phyloP scores from a whole-genome alignment of 2,329 filamentous ascomycete genomes.

The Rhinocladiella similis region DNA sequence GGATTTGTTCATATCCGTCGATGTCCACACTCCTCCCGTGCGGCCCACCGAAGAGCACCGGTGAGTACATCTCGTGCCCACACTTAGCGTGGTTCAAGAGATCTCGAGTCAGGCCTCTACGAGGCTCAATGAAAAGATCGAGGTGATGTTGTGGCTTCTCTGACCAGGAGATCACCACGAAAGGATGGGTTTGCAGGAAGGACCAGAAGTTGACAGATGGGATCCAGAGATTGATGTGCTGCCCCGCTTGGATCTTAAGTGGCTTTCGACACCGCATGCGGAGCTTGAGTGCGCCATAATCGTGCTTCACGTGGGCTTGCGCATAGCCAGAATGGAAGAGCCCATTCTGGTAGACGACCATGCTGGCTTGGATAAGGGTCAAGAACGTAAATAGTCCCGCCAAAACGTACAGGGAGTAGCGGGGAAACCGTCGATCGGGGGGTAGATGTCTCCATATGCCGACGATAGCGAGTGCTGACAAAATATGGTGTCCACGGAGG shows the following conservation, averaged over 20 bases:
- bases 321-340: too few relatives aligned
- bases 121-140: constrained; percentile 36
- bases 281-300: background rate
- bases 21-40: constrained; percentile 33
- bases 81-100: constrained; percentile 23
- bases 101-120: constrained; percentile 31
- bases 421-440: background rate
- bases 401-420: constrained; percentile 5
- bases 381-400: background rate
- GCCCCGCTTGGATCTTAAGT: constrained; percentile 16
- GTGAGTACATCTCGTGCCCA: constrained; percentile 6
- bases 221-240: constrained; percentile 25
- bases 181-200: constrained; percentile 30
- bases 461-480: constrained; percentile 16
- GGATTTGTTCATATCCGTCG: constrained; percentile 34
- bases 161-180: constrained; percentile 33
- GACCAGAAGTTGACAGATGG: constrained; percentile 16
- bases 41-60: constrained; percentile 36
- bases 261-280: background rate
- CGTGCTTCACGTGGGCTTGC: too few relatives aligned
- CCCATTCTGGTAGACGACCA: background rate
- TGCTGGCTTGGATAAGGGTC: background rate
- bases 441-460: constrained; percentile 13
- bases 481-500: constrained; percentile 18
- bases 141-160: constrained; percentile 29